A percentile compares a stretch with the other conserved stretches of the same genome.
Evolutionary conservation across 768 basidiomycete species (phyloP).

Genomic region (Mycena albidolilacea): DNA sequence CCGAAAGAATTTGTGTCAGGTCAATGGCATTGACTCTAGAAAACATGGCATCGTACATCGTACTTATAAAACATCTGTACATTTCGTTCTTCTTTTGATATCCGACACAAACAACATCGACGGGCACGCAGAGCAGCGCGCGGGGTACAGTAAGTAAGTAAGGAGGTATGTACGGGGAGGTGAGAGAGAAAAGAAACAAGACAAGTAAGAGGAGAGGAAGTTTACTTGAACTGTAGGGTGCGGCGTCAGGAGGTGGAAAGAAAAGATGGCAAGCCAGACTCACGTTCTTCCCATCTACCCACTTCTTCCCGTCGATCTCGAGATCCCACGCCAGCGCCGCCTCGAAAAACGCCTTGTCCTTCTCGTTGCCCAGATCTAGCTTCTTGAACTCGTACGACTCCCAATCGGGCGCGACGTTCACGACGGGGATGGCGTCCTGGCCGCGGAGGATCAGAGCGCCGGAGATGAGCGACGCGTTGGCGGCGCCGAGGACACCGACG

Average conservation of each 20-base stretch:
- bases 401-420: constrained; percentile 90
- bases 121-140: neutral
- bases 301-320: constrained; percentile 88
- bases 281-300: constrained; percentile 93
- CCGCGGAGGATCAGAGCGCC: constrained; percentile 91
- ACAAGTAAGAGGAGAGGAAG: neutral
- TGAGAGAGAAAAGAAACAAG: neutral
- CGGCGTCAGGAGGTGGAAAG: constrained; percentile 7
- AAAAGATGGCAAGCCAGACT: constrained; percentile 50
- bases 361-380: constrained; percentile 80
- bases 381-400: constrained; percentile 89
- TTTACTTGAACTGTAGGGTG: constrained; percentile 52
- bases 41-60: too few species aligned
- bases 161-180: constrained; percentile 40
- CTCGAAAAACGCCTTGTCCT: constrained; percentile 93
- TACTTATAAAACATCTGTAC: constrained; percentile 5
- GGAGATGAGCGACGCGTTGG: constrained; percentile 84
- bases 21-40: too few species aligned
- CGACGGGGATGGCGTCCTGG: constrained; percentile 75
- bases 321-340: constrained; percentile 95
- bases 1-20: too few species aligned
- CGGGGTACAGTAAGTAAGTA: constrained; percentile 25
- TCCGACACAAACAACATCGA: constrained; percentile 1
- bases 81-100: constrained; percentile 19
- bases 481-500: constrained; percentile 87